Evolutionary conservation across 2,329 filamentous ascomycete species (phyloP), one percentile per base, ranked within the genome.

Genomic region (Calonectria pauciramosa): DNA sequence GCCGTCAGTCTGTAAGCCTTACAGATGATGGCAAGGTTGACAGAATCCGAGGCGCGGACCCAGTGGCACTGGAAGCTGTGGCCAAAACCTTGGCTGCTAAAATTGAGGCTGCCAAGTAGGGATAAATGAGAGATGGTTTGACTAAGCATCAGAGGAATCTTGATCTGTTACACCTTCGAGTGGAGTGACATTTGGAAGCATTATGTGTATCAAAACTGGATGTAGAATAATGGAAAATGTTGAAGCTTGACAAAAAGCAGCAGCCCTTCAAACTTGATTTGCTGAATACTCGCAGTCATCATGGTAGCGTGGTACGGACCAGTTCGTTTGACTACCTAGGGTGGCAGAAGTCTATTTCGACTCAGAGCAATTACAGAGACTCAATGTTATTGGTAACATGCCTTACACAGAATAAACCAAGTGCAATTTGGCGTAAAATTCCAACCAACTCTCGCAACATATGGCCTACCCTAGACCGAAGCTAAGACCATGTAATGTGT

Each of bases 1-100:
- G 64, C 9, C 67, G 76, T 7, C 72, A 70, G 36, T 80, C 82
- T 28, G 79, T 84, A 1, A 75, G 59, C 28, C 52, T 80, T 3
- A 80, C 75, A 3, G 68, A 70, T 8, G 80, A 83, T 44, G 83
- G 83, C 0, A 64, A 76, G 26, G 82, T 84, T 59, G 81, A 82
- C 32, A 82, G 78, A 56, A 66, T 84, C 34, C 77, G 78, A 28
- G 83, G 83, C 2, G 83, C 83, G 14, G 82, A 84, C 28, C 74
- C 76, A 16, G 77, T 59, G 9, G 79, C 82, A 1, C 68, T 84
- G 5, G 76, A 83, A 34, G 80, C 80, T 54, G 79, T 80, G 5
- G 82, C 83, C 20, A 71, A 75, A 38, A 76, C 78, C 6, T 56
- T 84, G 76, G 81, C 79, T 34, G 71, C 49, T 10, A 72, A 74